Percentiles rank a stretch among this genome's conserved stretches.
phyloP scores from a whole-genome alignment of 2,329 filamentous ascomycete species.

The Nannizziopsis arthrosporioides region DNA sequence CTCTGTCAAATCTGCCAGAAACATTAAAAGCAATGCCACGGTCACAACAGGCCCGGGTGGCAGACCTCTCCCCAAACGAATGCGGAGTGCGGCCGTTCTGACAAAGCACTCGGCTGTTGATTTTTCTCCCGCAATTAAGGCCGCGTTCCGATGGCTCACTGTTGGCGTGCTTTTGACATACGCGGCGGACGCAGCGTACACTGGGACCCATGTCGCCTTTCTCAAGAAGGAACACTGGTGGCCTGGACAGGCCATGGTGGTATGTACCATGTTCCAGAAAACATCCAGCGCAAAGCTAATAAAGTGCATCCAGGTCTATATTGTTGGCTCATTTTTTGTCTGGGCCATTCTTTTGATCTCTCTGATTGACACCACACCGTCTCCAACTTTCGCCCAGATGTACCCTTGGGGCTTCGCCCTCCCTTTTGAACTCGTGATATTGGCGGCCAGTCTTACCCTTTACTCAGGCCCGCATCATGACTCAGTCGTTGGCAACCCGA shows the following conservation, averaged over 20 bases:
- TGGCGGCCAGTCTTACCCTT: slow-evolving; percentile 55
- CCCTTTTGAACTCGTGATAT: slow-evolving; percentile 60
- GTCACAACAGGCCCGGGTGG: slow-evolving; percentile 67
- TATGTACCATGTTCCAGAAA: slow-evolving; percentile 36
- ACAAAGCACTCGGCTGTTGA: slow-evolving; percentile 40
- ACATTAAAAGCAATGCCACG: slow-evolving; percentile 35
- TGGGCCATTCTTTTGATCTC: slow-evolving; percentile 79
- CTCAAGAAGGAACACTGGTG: slow-evolving; percentile 60
- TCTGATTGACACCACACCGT: slow-evolving; percentile 69
- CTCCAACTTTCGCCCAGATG: slow-evolving; percentile 69
- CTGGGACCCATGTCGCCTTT: slow-evolving; percentile 62
- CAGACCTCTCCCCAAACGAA: slow-evolving; percentile 66
- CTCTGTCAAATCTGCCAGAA: slow-evolving; percentile 46
- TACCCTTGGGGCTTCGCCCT: slow-evolving; percentile 65
- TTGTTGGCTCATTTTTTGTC: slow-evolving; percentile 73
- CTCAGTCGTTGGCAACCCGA: slow-evolving; percentile 41
- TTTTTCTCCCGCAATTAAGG: slow-evolving; percentile 56
- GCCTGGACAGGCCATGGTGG: slow-evolving; percentile 67
- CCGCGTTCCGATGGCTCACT: slow-evolving; percentile 64
- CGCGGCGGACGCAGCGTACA: slow-evolving; percentile 59
- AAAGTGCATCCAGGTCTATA: slow-evolving; percentile 55
- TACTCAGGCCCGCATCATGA: slow-evolving; percentile 58
- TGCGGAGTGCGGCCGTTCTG: slow-evolving; percentile 38
- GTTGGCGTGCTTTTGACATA: slow-evolving; percentile 62
- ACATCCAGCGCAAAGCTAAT: slow-evolving; percentile 6